Evolutionary conservation across 1,284 basidiomycete species (phyloP).

Genomic region (Salmacisia buchloeana): DNA sequence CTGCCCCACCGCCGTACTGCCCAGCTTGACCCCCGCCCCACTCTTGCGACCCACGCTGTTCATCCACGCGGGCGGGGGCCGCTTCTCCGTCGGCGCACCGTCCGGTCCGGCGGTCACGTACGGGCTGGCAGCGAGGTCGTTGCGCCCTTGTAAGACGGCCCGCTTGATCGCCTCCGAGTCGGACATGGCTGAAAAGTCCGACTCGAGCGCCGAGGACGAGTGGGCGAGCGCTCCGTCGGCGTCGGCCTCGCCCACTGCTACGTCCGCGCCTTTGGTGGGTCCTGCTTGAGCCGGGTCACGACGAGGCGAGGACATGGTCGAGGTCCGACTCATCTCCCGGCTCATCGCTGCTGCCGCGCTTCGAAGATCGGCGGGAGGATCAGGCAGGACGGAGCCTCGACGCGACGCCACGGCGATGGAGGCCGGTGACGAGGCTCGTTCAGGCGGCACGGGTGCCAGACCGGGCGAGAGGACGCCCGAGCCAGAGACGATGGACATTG

Average conservation of each 20-base stretch:
- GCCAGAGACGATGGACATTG: neutral
- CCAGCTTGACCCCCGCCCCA: slow-evolving; percentile 5
- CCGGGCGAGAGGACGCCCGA: neutral
- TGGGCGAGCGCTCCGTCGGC: neutral
- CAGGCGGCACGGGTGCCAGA: neutral
- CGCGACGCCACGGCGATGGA: slow-evolving; percentile 9
- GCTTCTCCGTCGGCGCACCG: slow-evolving; percentile 1
- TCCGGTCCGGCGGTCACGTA: slow-evolving; percentile 1
- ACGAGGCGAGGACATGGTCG: neutral
- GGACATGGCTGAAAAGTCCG: slow-evolving; percentile 6
- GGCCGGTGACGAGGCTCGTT: neutral
- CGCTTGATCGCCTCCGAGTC: slow-evolving; percentile 10
- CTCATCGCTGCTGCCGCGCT: neutral
- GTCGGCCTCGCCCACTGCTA: no score
- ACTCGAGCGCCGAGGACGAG: neutral
- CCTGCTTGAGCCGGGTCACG: neutral
- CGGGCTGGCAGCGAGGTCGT: slow-evolving; percentile 7
- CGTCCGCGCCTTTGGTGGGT: no score
- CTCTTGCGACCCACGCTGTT: slow-evolving; percentile 7
- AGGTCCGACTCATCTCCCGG: neutral
- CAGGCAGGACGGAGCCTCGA: slow-evolving; percentile 4
- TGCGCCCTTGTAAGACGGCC: neutral
- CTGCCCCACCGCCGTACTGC: neutral
- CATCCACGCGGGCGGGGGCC: slow-evolving; percentile 3
- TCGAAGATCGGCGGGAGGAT: slow-evolving; percentile 7